A percentile compares a stretch with the other conserved stretches of the same genome.
Conservation (phyloP, 1,284 basidiomycete species). For the Cutaneotrichosporon mucoides region DNA sequence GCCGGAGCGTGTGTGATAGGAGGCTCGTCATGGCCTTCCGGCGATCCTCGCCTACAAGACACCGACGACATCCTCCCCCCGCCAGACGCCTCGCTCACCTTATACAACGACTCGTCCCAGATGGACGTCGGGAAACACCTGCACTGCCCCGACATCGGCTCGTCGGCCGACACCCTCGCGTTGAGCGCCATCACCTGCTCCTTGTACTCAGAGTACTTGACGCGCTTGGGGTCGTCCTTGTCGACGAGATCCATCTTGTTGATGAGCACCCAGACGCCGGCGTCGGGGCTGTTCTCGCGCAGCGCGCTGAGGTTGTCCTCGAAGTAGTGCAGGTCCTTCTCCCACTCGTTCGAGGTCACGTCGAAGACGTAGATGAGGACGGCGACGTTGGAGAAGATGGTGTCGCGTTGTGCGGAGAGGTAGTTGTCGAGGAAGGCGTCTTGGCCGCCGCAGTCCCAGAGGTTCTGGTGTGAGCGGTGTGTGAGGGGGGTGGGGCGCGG, state of each 20-base stretch:
- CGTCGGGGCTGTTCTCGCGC: constrained; percentile 59
- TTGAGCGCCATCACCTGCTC: constrained; percentile 65
- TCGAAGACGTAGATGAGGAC: constrained; percentile 99
- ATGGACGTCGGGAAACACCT: constrained; percentile 84
- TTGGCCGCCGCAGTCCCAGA: constrained; percentile 99
- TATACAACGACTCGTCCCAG: constrained; percentile 96
- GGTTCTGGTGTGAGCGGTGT: constrained; percentile 53
- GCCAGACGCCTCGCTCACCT: constrained; percentile 54
- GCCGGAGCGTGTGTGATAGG: no score
- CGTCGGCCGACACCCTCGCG: constrained; percentile 46
- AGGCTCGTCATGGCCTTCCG: no score
- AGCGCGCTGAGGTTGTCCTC: constrained; percentile 77
- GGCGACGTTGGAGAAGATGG: constrained; percentile 92
- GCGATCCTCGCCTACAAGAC: no score
- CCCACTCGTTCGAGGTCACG: constrained; percentile 65
- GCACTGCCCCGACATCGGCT: constrained; percentile 27
- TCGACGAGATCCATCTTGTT: constrained; percentile 87
- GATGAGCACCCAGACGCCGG: constrained; percentile 82
- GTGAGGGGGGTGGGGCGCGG: no score
- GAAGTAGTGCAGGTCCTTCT: constrained; percentile 75
- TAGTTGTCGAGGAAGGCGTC: constrained; percentile 97
- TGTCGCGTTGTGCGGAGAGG: constrained; percentile 79
- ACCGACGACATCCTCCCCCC: background rate
- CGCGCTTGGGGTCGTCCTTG: constrained; percentile 57
- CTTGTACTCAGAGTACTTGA: constrained; percentile 64